These are phyloP conservation scores for Rhinocladiella similis DNA, from an alignment of 2,329 filamentous ascomycete genomes.

Conservation along the genomic window DNA sequence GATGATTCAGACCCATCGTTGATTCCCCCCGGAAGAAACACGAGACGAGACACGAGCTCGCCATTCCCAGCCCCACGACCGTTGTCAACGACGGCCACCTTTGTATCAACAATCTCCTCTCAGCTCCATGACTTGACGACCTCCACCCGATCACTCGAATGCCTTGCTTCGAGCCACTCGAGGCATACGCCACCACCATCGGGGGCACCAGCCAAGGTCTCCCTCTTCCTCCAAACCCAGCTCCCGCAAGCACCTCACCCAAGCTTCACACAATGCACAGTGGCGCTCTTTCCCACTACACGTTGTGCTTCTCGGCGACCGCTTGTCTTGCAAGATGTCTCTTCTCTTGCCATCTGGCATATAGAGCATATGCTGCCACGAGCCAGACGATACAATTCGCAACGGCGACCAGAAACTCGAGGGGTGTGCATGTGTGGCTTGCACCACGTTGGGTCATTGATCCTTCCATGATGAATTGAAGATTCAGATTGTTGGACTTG, in stretches of 20 bases:
- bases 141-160: too few relatives aligned
- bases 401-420: slow-evolving; percentile 13
- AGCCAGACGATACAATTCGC: slow-evolving; percentile 16
- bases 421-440: neutral
- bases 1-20: too few relatives aligned
- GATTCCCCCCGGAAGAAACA: too few relatives aligned
- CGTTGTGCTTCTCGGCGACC: neutral
- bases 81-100: neutral
- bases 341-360: slow-evolving; percentile 8
- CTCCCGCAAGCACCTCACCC: neutral
- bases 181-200: too few relatives aligned
- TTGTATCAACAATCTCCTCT: slow-evolving; percentile 5
- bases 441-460: too few relatives aligned
- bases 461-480: too few relatives aligned
- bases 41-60: neutral
- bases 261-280: neutral
- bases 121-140: neutral
- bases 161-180: neutral
- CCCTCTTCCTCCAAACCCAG: too few relatives aligned
- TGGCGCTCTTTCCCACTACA: neutral
- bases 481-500: too few relatives aligned
- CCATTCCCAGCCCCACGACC: neutral
- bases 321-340: slow-evolving; percentile 5
- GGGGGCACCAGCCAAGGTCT: too few relatives aligned
- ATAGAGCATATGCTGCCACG: slow-evolving; percentile 6